Conservation (phyloP, 352 stramenopile genomes). For the Phytopythium mirpurense region DNA sequence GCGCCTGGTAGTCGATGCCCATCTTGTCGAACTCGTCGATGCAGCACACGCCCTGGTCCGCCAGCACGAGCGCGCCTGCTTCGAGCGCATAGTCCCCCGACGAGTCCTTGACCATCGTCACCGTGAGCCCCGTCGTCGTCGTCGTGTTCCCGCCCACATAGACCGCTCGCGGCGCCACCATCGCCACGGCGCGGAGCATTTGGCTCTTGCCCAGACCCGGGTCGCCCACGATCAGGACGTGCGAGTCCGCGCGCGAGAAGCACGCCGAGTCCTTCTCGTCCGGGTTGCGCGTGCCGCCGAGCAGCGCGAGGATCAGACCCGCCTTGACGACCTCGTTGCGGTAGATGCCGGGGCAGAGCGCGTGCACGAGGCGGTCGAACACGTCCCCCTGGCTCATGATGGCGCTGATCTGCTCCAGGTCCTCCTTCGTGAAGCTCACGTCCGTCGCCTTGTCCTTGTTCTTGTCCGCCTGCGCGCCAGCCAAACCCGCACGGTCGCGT, state of each 20-base stretch:
- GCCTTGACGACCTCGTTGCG: conserved; percentile 98
- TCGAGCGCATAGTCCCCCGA: conserved; percentile 90
- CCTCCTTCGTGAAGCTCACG: conserved; percentile 85
- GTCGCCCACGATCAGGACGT: conserved; percentile 96
- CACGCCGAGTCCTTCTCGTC: conserved; percentile 53
- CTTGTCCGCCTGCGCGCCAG: conserved; percentile 22
- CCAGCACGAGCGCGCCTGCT: conserved; percentile 90
- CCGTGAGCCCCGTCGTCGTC: conserved; percentile 94
- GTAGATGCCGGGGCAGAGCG: conserved; percentile 95
- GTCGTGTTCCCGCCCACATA: conserved; percentile 98
- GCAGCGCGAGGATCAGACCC: conserved; percentile 92
- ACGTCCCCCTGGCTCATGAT: conserved; percentile 87
- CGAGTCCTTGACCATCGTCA: conserved; percentile 94
- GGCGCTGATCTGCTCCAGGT: conserved; percentile 88
- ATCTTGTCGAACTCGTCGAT: conserved; percentile 99
- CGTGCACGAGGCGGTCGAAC: conserved; percentile 94
- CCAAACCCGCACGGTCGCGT: too few relatives aligned
- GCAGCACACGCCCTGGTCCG: conserved; percentile 95
- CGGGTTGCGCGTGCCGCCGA: conserved; percentile 87
- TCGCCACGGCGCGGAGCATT: conserved; percentile 90
- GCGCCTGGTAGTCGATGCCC: conserved; percentile 82
- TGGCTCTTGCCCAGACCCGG: conserved; percentile 95
- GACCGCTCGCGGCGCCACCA: conserved; percentile 91
- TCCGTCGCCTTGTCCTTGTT: conserved; percentile 51
- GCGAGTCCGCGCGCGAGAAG: conserved; percentile 88